Conservation (phyloP, 352 stramenopile genomes). For the Stephanocyclus meneghinianus region DNA sequence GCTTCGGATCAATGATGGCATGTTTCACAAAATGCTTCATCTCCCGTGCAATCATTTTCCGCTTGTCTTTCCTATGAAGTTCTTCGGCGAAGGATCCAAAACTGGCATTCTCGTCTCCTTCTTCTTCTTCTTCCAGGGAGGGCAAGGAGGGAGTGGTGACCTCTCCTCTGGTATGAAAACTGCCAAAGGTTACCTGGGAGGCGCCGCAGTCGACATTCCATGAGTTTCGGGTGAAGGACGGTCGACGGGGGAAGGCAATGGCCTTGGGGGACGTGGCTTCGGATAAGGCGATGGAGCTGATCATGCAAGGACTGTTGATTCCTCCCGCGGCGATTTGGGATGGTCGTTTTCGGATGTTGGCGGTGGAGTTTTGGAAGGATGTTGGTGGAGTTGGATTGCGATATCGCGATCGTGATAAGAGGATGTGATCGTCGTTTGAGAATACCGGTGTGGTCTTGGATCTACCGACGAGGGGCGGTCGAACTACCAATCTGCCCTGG, state of each 20-base stretch:
- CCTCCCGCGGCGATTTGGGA: neutral
- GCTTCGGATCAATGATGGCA: slow-evolving; percentile 1
- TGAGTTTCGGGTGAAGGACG: neutral
- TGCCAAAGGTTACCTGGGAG: neutral
- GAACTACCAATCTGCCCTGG: neutral
- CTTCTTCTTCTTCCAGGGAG: slow-evolving; percentile 4
- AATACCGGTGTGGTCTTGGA: slow-evolving; percentile 6
- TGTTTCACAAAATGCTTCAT: slow-evolving; percentile 6
- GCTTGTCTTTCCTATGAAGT: slow-evolving; percentile 6
- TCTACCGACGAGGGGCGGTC: neutral
- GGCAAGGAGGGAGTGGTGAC: slow-evolving; percentile 4
- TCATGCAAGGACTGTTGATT: slow-evolving; percentile 8
- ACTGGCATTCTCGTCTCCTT: neutral
- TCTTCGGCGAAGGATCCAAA: slow-evolving; percentile 11
- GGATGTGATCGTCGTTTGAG: neutral
- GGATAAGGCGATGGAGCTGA: neutral
- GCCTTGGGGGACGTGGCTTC: slow-evolving; percentile 7
- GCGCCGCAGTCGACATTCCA: neutral
- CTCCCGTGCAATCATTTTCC: slow-evolving; percentile 1
- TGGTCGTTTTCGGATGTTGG: neutral
- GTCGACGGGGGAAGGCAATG: neutral
- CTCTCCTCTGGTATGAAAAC: neutral
- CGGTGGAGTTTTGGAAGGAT: neutral
- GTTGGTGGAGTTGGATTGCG: neutral
- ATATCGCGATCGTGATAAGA: neutral